Conservation (phyloP, 2,329 filamentous ascomycete species). For the Xylariaceae sp. region DNA sequence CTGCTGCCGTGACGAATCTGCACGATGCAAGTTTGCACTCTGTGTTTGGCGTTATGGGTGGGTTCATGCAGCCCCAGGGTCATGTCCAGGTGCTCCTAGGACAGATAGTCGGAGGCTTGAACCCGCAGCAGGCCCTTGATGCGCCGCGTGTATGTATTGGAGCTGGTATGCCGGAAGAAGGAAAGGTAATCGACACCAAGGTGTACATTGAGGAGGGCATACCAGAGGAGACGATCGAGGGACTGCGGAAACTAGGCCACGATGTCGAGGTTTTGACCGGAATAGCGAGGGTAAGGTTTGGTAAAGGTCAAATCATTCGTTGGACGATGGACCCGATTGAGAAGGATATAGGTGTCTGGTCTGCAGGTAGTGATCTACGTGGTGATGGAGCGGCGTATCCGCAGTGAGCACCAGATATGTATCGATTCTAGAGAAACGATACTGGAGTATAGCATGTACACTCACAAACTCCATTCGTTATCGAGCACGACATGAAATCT, state of each 20-base stretch:
- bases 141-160: slow-evolving; percentile 90
- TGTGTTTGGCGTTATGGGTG: slow-evolving; percentile 96
- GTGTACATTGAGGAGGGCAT: slow-evolving; percentile 88
- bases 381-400: slow-evolving; percentile 78
- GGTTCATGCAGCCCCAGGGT: slow-evolving; percentile 97
- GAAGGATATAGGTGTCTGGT: slow-evolving; percentile 72
- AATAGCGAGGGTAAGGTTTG: slow-evolving; percentile 73
- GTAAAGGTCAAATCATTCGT: slow-evolving; percentile 84
- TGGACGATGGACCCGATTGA: slow-evolving; percentile 74
- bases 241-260: slow-evolving; percentile 74
- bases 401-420: slow-evolving; percentile 36
- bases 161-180: slow-evolving; percentile 69
- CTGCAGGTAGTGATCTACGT: slow-evolving; percentile 84
- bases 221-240: slow-evolving; percentile 67
- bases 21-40: slow-evolving; percentile 77
- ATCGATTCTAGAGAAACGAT: background rate
- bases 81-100: slow-evolving; percentile 93
- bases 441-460: background rate
- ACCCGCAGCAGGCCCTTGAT: slow-evolving; percentile 87
- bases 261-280: slow-evolving; percentile 72
- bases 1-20: slow-evolving; percentile 82
- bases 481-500: no score
- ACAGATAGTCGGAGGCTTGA: slow-evolving; percentile 80
- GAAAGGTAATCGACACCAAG: slow-evolving; percentile 53
- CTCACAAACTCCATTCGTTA: no score